These are phyloP conservation scores for Penicillium sp. DNA, from an alignment of 2,329 filamentous ascomycete species.

Conservation along the genomic window DNA sequence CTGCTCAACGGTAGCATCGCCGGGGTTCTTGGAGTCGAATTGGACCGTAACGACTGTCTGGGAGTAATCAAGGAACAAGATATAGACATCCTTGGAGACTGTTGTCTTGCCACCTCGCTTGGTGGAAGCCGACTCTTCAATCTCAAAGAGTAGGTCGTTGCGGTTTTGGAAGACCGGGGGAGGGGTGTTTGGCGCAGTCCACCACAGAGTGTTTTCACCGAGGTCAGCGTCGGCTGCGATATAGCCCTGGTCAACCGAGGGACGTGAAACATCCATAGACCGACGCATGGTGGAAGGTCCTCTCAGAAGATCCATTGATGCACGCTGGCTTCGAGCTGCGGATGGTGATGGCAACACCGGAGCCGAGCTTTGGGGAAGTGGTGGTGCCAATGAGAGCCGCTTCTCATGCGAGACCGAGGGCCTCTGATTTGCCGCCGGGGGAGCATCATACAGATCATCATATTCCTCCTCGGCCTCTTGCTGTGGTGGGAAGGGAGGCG, in stretches of 20 bases:
- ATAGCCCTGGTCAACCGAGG: conserved; percentile 75
- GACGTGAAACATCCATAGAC: conserved; percentile 75
- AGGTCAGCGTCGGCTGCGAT: conserved; percentile 89
- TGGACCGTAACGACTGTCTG: conserved; percentile 83
- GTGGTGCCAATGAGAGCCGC: conserved; percentile 50
- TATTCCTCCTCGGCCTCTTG: conserved; percentile 37
- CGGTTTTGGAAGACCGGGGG: conserved; percentile 81
- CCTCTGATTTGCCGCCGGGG: conserved; percentile 37
- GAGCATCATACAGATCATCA: conserved; percentile 51
- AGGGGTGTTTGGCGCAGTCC: conserved; percentile 75
- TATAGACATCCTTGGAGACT: conserved; percentile 76
- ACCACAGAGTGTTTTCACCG: conserved; percentile 75
- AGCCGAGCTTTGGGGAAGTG: conserved; percentile 41
- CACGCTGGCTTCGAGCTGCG: conserved; percentile 48
- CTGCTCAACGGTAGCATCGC: conserved; percentile 76
- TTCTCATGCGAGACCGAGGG: conserved; percentile 40
- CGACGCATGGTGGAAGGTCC: conserved; percentile 51
- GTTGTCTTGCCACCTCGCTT: conserved; percentile 70
- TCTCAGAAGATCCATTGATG: conserved; percentile 67
- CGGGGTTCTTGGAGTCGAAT: conserved; percentile 73
- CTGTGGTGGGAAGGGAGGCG: conserved; percentile 29
- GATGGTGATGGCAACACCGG: conserved; percentile 47
- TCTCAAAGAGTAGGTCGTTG: conserved; percentile 79
- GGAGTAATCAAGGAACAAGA: conserved; percentile 95
- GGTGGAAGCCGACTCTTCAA: conserved; percentile 72